A percentile compares a stretch with the other conserved stretches of the same genome.
phyloP scores from a whole-genome alignment of 2,329 filamentous ascomycete species.

The Exophiala calicioides region DNA sequence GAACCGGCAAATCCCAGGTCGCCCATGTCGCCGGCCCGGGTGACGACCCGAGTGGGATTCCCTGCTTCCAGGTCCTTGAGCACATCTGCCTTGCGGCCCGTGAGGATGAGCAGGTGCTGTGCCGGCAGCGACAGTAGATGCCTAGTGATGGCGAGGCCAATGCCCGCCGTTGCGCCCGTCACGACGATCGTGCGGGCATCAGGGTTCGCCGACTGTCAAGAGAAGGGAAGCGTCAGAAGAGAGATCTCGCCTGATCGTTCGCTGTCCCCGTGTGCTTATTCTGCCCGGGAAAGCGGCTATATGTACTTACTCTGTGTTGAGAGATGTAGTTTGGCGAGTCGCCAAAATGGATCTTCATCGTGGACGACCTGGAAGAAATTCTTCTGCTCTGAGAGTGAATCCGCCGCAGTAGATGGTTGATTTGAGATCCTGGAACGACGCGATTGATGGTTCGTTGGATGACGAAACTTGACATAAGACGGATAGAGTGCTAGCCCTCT shows the following conservation, averaged over 20 bases:
- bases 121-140: conserved; percentile 56
- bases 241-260: too few species aligned
- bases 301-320: conserved; percentile 14
- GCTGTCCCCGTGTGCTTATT: too few species aligned
- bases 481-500: too few species aligned
- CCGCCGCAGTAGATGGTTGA: too few species aligned
- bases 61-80: conserved; percentile 56
- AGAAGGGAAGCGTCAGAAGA: background rate
- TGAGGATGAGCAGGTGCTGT: conserved; percentile 58
- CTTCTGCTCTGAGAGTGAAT: too few species aligned
- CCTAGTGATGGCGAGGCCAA: conserved; percentile 62
- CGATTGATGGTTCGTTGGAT: too few species aligned
- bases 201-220: conserved; percentile 13
- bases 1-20: conserved; percentile 59
- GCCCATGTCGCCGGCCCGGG: conserved; percentile 59
- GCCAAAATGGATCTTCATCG: background rate
- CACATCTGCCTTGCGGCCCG: conserved; percentile 58
- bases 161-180: conserved; percentile 64
- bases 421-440: too few species aligned
- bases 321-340: conserved; percentile 2
- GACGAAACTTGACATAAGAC: too few species aligned
- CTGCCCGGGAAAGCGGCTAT: too few species aligned
- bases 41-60: conserved; percentile 56
- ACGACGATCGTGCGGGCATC: conserved; percentile 57
- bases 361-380: background rate